phyloP scores from a whole-genome alignment of 139 green algal genomes.

The Zygnema cylindricum region DNA sequence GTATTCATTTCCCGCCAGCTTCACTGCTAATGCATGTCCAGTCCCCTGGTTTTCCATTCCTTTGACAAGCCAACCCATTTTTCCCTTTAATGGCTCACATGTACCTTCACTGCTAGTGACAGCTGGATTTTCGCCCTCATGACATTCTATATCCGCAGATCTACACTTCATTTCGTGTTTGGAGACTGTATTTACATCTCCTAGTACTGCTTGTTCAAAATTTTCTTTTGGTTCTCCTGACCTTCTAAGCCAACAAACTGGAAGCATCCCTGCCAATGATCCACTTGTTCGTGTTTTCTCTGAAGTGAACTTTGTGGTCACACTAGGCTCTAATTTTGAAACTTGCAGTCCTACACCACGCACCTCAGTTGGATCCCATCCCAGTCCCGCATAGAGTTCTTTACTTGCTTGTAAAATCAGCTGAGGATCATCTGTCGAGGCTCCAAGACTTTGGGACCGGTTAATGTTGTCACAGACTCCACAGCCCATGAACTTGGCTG shows the following conservation, averaged over 20 bases:
- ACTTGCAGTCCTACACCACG: conserved; percentile 57
- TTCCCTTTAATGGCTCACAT: background rate
- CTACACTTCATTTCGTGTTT: too few species aligned
- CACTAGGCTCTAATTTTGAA: conserved; percentile 36
- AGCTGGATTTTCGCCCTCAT: too few species aligned
- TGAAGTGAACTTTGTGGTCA: too few species aligned
- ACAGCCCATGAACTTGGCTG: conserved; percentile 89
- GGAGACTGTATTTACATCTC: too few species aligned
- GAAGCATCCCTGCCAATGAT: too few species aligned
- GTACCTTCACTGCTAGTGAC: background rate
- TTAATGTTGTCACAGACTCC: conserved; percentile 86
- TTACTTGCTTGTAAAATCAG: conserved; percentile 11
- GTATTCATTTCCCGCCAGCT: background rate
- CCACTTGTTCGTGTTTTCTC: too few species aligned
- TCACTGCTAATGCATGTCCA: background rate
- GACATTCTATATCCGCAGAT: too few species aligned
- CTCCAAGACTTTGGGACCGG: conserved; percentile 62
- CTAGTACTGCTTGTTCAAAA: too few species aligned
- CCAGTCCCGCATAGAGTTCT: conserved; percentile 22
- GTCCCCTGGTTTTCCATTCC: background rate
- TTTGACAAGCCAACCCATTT: background rate
- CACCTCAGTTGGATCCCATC: conserved; percentile 31
- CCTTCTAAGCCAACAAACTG: too few species aligned
- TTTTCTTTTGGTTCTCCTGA: too few species aligned
- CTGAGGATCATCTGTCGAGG: conserved; percentile 23